Evolutionary conservation across 805 yeast species (phyloP).

Genomic region (Metschnikowia colocasiae): DNA sequence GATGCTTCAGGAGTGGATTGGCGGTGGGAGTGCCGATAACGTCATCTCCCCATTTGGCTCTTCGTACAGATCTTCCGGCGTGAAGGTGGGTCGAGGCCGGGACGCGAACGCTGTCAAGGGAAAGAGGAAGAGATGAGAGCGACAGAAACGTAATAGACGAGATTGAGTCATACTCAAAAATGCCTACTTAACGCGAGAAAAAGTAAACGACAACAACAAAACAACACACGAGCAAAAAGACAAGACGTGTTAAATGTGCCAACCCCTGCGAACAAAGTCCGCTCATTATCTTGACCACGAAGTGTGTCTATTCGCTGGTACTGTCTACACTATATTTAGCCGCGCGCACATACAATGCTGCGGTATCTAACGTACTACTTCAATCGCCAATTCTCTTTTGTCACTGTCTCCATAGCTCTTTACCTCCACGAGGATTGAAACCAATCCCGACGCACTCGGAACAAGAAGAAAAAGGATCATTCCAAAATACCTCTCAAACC

Average conservation of each 20-base stretch:
- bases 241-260: background rate
- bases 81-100: conserved; percentile 82
- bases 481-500: background rate
- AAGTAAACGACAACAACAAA: background rate
- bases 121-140: conserved; percentile 9
- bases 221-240: background rate
- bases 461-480: background rate
- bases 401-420: background rate
- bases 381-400: background rate
- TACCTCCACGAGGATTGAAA: background rate
- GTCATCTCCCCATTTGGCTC: conserved; percentile 77
- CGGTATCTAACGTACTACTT: background rate
- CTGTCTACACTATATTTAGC: background rate
- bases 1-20: conserved; percentile 80
- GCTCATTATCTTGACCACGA: background rate
- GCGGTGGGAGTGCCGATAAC: conserved; percentile 90
- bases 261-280: background rate
- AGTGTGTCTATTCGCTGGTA: background rate
- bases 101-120: conserved; percentile 62
- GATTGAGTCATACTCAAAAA: background rate
- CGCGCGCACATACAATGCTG: background rate
- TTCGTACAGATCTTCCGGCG: conserved; percentile 49
- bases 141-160: background rate
- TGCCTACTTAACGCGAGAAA: too few relatives aligned
- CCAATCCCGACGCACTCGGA: background rate